Percentiles rank a stretch among this genome's conserved stretches.
Conservation (phyloP, 805 yeast genomes). For the Saturnispora galanensis region DNA sequence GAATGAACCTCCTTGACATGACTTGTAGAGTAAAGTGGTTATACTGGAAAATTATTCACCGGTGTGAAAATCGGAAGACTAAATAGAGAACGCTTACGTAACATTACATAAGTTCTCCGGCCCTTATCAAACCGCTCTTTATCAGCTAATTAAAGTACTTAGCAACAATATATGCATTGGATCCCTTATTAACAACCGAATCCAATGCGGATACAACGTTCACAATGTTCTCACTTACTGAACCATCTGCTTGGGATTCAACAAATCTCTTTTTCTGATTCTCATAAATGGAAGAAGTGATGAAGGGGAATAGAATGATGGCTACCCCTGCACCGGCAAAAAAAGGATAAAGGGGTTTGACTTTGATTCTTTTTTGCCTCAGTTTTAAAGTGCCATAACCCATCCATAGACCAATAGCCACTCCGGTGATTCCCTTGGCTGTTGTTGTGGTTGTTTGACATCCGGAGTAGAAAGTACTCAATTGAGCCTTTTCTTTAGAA, state of each 20-base stretch:
- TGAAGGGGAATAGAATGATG: conserved; percentile 25
- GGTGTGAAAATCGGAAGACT: neutral
- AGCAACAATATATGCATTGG: conserved; percentile 5
- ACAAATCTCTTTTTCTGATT: conserved; percentile 19
- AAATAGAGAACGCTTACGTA: neutral
- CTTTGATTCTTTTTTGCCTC: conserved; percentile 27
- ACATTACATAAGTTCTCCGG: no score
- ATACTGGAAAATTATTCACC: neutral
- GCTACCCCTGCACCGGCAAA: conserved; percentile 33
- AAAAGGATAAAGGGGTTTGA: conserved; percentile 32
- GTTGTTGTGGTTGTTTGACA: conserved; percentile 27
- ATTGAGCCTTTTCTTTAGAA: conserved; percentile 30
- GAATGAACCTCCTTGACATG: conserved; percentile 5
- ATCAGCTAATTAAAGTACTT: neutral
- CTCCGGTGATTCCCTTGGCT: conserved; percentile 31
- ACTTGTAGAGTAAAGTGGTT: neutral
- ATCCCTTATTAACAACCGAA: conserved; percentile 8
- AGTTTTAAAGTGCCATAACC: conserved; percentile 28
- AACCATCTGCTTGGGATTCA: conserved; percentile 11
- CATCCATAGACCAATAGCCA: conserved; percentile 31
- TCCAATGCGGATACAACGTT: conserved; percentile 10
- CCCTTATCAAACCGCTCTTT: no score
- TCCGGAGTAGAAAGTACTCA: conserved; percentile 30
- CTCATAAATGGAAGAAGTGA: conserved; percentile 24
- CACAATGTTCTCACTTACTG: neutral